phyloP scores from a whole-genome alignment of 1,284 basidiomycete genomes.

The Hemileia vastatrix region DNA sequence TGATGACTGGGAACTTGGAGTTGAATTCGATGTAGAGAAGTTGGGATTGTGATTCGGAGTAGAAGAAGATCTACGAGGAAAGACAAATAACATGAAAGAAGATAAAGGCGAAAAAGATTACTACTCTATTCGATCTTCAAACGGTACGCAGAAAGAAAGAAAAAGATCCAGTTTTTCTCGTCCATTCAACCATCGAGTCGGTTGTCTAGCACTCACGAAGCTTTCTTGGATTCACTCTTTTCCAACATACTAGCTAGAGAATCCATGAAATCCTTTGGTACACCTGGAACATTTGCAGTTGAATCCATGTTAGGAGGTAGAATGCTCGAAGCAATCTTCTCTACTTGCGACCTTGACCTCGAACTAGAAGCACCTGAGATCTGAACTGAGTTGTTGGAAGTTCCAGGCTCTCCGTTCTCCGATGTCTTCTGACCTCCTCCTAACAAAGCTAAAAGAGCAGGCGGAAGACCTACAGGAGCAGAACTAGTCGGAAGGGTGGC shows the following conservation, averaged over 20 bases:
- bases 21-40: neutral
- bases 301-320: no score
- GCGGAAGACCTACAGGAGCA: neutral
- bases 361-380: neutral
- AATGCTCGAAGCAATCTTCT: neutral
- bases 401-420: neutral
- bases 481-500: neutral
- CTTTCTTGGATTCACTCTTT: no score
- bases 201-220: no score
- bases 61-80: neutral
- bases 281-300: no score
- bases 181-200: no score
- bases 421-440: neutral
- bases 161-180: no score
- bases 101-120: neutral
- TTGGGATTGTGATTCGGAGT: neutral
- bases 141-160: no score
- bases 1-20: neutral
- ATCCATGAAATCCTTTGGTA: no score
- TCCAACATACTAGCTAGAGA: no score
- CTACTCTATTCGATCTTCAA: no score
- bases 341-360: neutral
- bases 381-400: neutral
- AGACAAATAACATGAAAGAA: neutral
- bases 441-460: neutral